Percentiles rank a stretch among this genome's conserved stretches.
Conservation (phyloP, 1,139 yeast genomes). For the Pneumocystis wakefieldiae region DNA sequence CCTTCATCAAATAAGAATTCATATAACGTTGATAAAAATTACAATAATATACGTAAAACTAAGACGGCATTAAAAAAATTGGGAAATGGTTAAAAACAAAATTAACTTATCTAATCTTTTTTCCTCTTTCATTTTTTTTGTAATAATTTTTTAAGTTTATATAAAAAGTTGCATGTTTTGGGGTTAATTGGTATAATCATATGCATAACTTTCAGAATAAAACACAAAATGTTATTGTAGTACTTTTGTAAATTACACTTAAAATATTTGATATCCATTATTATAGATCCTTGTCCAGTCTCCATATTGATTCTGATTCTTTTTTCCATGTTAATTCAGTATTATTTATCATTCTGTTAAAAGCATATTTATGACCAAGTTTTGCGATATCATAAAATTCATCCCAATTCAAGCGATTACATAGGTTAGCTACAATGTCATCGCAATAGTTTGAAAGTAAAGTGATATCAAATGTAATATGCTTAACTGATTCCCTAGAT, state of each 20-base stretch:
- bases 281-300: neutral
- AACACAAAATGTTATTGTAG: neutral
- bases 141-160: neutral
- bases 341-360: slow-evolving; percentile 1
- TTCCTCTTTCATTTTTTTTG: neutral
- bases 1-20: neutral
- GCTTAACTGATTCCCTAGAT: slow-evolving; percentile 65
- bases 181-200: neutral
- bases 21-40: neutral
- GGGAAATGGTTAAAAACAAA: neutral
- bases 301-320: neutral
- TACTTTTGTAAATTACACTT: neutral
- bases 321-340: neutral
- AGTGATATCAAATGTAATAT: slow-evolving; percentile 66
- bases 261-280: neutral
- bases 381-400: slow-evolving; percentile 39
- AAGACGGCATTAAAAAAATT: neutral
- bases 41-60: neutral
- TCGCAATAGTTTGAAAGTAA: slow-evolving; percentile 69
- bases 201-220: neutral
- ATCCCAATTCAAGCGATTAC: slow-evolving; percentile 50
- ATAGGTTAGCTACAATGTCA: slow-evolving; percentile 58
- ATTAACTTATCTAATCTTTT: neutral
- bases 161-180: neutral
- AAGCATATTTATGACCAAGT: slow-evolving; percentile 9